Evolutionary conservation across 768 basidiomycete genomes (phyloP), one percentile per base, ranked within the genome.

Genomic region (Neoboletus magnificus): DNA sequence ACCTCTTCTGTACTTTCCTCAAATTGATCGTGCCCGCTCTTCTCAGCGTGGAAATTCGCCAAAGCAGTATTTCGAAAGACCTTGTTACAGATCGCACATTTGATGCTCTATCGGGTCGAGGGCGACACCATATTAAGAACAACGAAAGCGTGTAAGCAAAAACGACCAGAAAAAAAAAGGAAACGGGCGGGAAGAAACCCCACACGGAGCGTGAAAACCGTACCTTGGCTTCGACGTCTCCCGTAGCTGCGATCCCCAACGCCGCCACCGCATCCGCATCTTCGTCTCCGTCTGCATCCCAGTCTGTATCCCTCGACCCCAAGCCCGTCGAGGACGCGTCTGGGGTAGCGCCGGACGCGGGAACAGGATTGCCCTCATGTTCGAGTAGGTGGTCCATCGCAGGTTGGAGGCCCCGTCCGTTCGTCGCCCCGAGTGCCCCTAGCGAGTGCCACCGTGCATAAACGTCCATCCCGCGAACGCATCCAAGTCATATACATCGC

Each of bases 1-100:
- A 91, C 93, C 80, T 98, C 96, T 65, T 98, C 94, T 0, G 85
- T 91, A 2, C 90, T 93, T 66, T 98, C 96, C 68, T 97, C 95
- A 59, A 98, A 98, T 61, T 94, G 86, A 71, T 93, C 87, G 68
- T 99, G 96, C 0, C 96, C 96, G 61, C 86, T 91, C 77, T 93
- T 93, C 72, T 95, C 93, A 0, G 93, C 95, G 64, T 97, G 95
- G 71, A 84, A 96, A 61, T 91, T 91, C 15, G 92, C 95, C 16
- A 96, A 76, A 3, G 90, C 91, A 0, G 90, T 87, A 62, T 91
- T 93, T 65, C 77, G 76, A 78, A 97, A 97, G 23, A 84, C 77
- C 75, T 97, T 97, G 57, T 86, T 83, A 69, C 94, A 96, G 64
- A 88, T 71, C 7, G 84, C 79, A 67, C 91, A 93, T 73, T 85